Base-by-base conservation (phyloP, 495 filamentous ascomycete genomes). In the Sordaria brevicollis region DNA sequence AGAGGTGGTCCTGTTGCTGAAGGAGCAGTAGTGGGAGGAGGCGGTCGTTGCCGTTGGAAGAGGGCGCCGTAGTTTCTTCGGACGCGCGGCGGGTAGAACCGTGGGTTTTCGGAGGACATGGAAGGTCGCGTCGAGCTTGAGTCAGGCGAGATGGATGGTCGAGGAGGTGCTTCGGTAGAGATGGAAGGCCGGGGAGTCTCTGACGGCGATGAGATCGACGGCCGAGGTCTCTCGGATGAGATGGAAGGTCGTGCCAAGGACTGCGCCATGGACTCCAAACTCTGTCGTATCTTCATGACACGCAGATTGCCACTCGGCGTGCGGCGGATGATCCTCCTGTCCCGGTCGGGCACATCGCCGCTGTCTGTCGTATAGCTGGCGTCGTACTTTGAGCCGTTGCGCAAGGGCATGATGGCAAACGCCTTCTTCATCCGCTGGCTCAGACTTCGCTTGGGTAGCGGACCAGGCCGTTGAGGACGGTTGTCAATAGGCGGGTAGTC, bases 321-420 rank as follows among this genome's bases (percentile, higher is more conserved):
- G 67, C 82, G 82, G 65, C 81, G 80, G 68, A 86, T 81, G 9
- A 81, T 86, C 71, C 80, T 80, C 38, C 33, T 62, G 25, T 62
- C 11, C 2, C 81, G 84, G 73, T 84, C 83, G 39, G 74, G 79
- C 68, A 72, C 80, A 72, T 75, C 83, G 65, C 65, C 79, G 11
- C 68, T 81, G 69, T 65, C 77, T 38, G 71, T 68, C 29, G 69
- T 72, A 62, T 82, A 79, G 35, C 76, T 68, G 41, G 80, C 75
- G 39, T 80, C 76, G 68, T 80, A 76, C 35, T 73, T 62, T 31
- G 49, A 62, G 25, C 49, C 70, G 33, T 73, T 68, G 8, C 78
- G 75, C 62, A 80, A 71, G 1, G 87, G 87, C 43, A 87, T 71
- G 57, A 83, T 84, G 35, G 87, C 83, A 74, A 87, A 85, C 1